Base-by-base conservation (phyloP, 2,329 filamentous ascomycete species). In the Corniculantispora saksenae region DNA sequence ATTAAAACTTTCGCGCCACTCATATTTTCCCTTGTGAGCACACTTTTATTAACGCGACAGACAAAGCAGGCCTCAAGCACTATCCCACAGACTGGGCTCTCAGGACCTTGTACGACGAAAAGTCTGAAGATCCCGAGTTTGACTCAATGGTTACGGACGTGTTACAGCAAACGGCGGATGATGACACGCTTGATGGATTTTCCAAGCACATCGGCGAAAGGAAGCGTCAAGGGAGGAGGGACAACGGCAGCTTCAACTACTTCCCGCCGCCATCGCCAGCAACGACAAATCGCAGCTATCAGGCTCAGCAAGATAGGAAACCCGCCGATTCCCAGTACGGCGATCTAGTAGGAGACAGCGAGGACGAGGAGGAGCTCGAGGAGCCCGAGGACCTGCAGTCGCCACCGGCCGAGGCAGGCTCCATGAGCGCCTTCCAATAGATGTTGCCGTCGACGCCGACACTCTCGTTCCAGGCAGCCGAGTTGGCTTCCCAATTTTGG, bases 21-120 rank as follows among this genome's bases (percentile, higher is more conserved):
- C 48, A 10, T 40, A 23, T 19, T 50, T 51, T 38, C 21, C 40
- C 72, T 81, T 40, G 78, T 80, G 29, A 84, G 84, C 69, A 82
- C n/a, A 78, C 70, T 29, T 82, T 87, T 32, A 79, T 89, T 47
- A 83, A 87, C 72, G 71, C 76, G 38, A 85, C 86, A n/a, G 84
- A 89, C 35, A 82, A 86, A 12, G 81, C 87, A 70, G 86, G 86
- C 6, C 74, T 89, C 57, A 77, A 80, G 66, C 81, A 84, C 71
- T 80, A 86, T 72, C 84, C 86, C 62, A 89, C 86, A 10, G 87
- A 87, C 2, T 89, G 83, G 78, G 86, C 87, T 50, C 78, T 89
- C 66, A 81, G 86, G 61, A 83, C 81, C 17, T 78, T 89, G 66
- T 89, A 87, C 73, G 85, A 89, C 68, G 85, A 89, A 71, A 81